These are phyloP conservation scores for Alternaria viburni DNA, from an alignment of 2,329 filamentous ascomycete genomes.

Conservation along the genomic window DNA sequence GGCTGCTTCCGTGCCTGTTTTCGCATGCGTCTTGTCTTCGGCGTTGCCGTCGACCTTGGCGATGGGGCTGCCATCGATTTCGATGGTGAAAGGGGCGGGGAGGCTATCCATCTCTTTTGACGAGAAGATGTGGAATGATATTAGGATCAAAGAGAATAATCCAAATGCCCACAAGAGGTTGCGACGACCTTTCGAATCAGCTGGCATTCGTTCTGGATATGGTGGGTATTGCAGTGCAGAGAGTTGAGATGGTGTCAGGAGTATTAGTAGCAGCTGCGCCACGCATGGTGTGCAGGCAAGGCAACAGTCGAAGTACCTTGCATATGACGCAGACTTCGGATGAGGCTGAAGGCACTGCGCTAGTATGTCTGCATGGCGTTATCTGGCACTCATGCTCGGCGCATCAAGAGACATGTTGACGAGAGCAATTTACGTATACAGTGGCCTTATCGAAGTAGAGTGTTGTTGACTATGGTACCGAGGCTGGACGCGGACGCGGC, in stretches of 20 bases:
- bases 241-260: background rate
- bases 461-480: background rate
- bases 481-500: background rate
- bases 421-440: constrained; percentile 1
- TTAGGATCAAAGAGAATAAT: constrained; percentile 4
- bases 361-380: background rate
- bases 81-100: constrained; percentile 25
- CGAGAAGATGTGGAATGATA: constrained; percentile 3
- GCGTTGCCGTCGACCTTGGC: constrained; percentile 13
- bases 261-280: constrained; percentile 4
- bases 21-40: constrained; percentile 23
- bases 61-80: constrained; percentile 28
- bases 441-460: background rate
- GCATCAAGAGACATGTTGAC: background rate
- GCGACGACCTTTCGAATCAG: constrained; percentile 3
- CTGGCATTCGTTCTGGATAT: constrained; percentile 4
- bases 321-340: background rate
- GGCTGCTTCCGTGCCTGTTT: constrained; percentile 23
- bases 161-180: constrained; percentile 11
- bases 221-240: constrained; percentile 1
- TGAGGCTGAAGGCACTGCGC: background rate
- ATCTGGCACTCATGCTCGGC: background rate
- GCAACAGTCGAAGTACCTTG: background rate
- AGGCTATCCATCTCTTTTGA: constrained; percentile 23
- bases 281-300: background rate